Evolutionary conservation across 2,329 filamentous ascomycete genomes (phyloP).

Genomic region (Pseudopithomyces chartarum): DNA sequence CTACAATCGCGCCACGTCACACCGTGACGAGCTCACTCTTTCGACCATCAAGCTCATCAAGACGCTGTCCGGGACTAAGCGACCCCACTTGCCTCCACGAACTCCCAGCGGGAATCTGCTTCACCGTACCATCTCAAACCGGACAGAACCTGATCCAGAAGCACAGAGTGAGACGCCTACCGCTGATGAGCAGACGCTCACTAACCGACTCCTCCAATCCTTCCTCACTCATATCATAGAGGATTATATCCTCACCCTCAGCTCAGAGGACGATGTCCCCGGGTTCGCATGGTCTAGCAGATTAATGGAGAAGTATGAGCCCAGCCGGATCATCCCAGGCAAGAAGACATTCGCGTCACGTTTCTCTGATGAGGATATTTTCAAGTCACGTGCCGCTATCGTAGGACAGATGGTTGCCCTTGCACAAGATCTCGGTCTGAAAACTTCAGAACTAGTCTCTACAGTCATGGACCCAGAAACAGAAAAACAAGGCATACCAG

Average conservation of each 20-base stretch:
- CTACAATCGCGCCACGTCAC: slow-evolving; percentile 63
- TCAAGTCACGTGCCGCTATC: slow-evolving; percentile 67
- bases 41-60: slow-evolving; percentile 73
- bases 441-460: slow-evolving; percentile 53
- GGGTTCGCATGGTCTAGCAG: slow-evolving; percentile 59
- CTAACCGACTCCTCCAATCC: slow-evolving; percentile 69
- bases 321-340: slow-evolving; percentile 66
- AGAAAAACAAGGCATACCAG: slow-evolving; percentile 48
- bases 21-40: slow-evolving; percentile 68
- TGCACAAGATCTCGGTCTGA: slow-evolving; percentile 61
- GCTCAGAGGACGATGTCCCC: slow-evolving; percentile 51
- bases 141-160: slow-evolving; percentile 60
- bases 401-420: slow-evolving; percentile 75
- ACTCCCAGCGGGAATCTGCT: slow-evolving; percentile 56
- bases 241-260: slow-evolving; percentile 67
- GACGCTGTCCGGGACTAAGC: slow-evolving; percentile 68
- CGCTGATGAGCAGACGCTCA: slow-evolving; percentile 63
- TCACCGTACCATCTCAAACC: slow-evolving; percentile 38
- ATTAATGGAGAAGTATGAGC: slow-evolving; percentile 70
- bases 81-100: slow-evolving; percentile 67
- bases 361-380: slow-evolving; percentile 66
- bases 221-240: slow-evolving; percentile 81
- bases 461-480: slow-evolving; percentile 48
- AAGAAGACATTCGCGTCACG: slow-evolving; percentile 65
- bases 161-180: slow-evolving; percentile 52